These are phyloP conservation scores for Fonsecaea pedrosoi DNA, from an alignment of 2,329 filamentous ascomycete species.

Conservation along the genomic window DNA sequence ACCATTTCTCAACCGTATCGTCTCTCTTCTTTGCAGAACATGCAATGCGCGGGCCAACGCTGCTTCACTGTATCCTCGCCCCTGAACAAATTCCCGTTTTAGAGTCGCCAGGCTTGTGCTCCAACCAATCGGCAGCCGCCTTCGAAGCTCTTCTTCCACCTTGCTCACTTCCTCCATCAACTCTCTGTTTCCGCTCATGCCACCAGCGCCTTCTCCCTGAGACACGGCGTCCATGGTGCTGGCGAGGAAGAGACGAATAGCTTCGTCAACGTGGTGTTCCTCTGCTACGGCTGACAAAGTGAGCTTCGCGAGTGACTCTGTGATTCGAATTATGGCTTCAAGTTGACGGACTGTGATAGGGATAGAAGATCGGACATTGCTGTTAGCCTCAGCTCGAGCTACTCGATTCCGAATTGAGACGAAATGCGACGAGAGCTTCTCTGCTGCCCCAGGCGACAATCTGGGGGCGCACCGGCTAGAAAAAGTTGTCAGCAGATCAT, in stretches of 20 bases:
- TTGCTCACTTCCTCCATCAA: conserved; percentile 87
- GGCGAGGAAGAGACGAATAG: conserved; percentile 93
- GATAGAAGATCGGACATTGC: conserved; percentile 89
- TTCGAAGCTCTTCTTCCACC: conserved; percentile 86
- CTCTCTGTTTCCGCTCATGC: conserved; percentile 72
- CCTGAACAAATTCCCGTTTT: conserved; percentile 87
- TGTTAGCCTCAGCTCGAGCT: conserved; percentile 85
- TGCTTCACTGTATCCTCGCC: conserved; percentile 87
- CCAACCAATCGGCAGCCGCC: conserved; percentile 91
- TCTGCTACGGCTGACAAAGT: conserved; percentile 84
- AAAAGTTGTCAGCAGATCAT: conserved; percentile 10
- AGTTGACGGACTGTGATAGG: conserved; percentile 97
- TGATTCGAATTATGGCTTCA: conserved; percentile 96
- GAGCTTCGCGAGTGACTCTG: conserved; percentile 92
- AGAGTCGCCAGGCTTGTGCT: conserved; percentile 87
- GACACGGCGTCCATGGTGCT: conserved; percentile 98
- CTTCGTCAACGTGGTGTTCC: conserved; percentile 93
- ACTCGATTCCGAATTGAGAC: conserved; percentile 95
- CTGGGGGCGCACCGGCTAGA: conserved; percentile 85
- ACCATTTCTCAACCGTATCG: conserved; percentile 59
- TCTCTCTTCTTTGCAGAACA: conserved; percentile 85
- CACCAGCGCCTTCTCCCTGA: conserved; percentile 74
- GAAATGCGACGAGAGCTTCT: conserved; percentile 96
- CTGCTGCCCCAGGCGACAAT: conserved; percentile 85
- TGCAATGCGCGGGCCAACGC: conserved; percentile 82